Percentiles rank a stretch among this genome's conserved stretches.
Evolutionary conservation across 2,329 filamentous ascomycete genomes (phyloP).

Genomic region (Hypoxylon sp.): DNA sequence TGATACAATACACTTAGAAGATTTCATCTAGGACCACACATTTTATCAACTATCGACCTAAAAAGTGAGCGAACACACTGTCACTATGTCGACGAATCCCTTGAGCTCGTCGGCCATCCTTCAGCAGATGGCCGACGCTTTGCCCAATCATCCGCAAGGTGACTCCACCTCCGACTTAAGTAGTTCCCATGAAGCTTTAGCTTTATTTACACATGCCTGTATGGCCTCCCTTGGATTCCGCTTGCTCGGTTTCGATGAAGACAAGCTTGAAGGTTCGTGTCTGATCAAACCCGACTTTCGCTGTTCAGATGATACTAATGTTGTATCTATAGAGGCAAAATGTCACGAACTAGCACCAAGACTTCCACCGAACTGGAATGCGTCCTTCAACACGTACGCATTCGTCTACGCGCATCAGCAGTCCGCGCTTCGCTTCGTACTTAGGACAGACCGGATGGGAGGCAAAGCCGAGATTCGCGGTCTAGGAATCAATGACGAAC

Average conservation of each 20-base stretch:
- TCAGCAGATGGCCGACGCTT: constrained; percentile 65
- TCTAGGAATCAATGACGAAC: constrained; percentile 80
- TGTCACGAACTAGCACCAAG: constrained; percentile 66
- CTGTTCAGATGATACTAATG: constrained; percentile 30
- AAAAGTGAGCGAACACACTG: constrained; percentile 8
- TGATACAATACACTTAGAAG: not conserved
- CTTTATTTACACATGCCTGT: constrained; percentile 83
- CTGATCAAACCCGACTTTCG: constrained; percentile 1
- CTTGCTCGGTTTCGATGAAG: constrained; percentile 84
- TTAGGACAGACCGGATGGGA: constrained; percentile 84
- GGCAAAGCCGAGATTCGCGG: constrained; percentile 85
- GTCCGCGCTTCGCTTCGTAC: constrained; percentile 82
- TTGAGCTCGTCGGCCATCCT: constrained; percentile 58
- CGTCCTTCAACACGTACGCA: constrained; percentile 72
- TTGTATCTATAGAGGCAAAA: constrained; percentile 58
- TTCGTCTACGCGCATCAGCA: constrained; percentile 90
- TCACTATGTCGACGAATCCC: constrained; percentile 46
- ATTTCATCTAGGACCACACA: constrained; percentile 7
- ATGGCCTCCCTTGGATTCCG: constrained; percentile 83
- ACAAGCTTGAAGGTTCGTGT: constrained; percentile 72
- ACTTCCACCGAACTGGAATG: constrained; percentile 83
- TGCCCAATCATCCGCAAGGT: constrained; percentile 61
- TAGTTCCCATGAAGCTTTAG: constrained; percentile 81
- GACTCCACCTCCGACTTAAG: constrained; percentile 70
- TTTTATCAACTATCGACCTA: not conserved